Base-by-base conservation (phyloP, 345 rosid species). In the Leavenworthia alabamica region DNA sequence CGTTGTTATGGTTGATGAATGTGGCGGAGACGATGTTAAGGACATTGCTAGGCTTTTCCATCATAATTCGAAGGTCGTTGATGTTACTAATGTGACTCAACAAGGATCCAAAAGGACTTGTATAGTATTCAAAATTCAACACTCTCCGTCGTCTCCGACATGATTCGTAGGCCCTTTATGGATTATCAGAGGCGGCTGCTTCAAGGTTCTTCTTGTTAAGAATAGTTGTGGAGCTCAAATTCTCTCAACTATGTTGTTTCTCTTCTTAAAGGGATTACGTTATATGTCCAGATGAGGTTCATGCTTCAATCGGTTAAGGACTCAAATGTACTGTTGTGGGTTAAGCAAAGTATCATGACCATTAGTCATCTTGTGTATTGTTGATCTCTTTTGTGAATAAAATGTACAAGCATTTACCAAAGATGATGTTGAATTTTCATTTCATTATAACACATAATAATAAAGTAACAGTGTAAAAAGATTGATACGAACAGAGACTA, bases 1-100 rank as follows among this genome's bases (percentile, higher is more conserved):
- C 45, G 81, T 76, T 55, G 84, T 87, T 36, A 83, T 71, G 32
- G 81, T 93, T 59, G 86, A 81, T 48, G 80, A 73, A 41, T 77
- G 87, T 14, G 81, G 73, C 0, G 75, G 48, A 8, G 67, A 68
- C 31, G 82, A 71, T 19, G 79, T 80, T 44, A 59, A 60, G 67
- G 79, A 80, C 6, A 61, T 85, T 62, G 82, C 71, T 27, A 53
- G 36, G 13, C 45, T 93, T 62, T 87, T 89, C 58, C 63, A 44
- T 47, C n/a, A n/a, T n/a, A 80, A 45, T 12, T 85, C 91, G 6
- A 60, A 61, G 65, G 45, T 89, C 37, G 70, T 86, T 52, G 47
- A 69, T 22, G 75, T 78, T 12, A 68, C 67, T 2, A 79, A 83
- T 78, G 75, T 82, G 53, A 82, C 84, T 0, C 41, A 87, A 62